Percentiles rank a stretch among this genome's conserved stretches.
phyloP scores from a whole-genome alignment of 768 basidiomycete species.

The Austroboletus eburneus region DNA sequence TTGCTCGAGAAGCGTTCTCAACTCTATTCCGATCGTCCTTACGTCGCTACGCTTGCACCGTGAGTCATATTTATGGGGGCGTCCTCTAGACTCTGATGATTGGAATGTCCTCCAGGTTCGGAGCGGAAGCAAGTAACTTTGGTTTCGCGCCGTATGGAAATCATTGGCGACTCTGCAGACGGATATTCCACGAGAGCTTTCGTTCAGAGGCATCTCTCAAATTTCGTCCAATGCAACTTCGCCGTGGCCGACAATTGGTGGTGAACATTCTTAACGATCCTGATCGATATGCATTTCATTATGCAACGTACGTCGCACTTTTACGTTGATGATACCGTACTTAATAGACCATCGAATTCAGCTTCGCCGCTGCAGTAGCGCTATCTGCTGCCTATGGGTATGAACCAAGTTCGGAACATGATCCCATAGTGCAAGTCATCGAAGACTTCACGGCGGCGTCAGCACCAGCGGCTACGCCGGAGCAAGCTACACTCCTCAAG shows the following conservation, averaged over 20 bases:
- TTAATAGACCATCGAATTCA: neutral
- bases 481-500: neutral
- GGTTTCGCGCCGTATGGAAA: slow-evolving; percentile 4
- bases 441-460: neutral
- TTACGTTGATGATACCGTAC: neutral
- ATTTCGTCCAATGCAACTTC: slow-evolving; percentile 6
- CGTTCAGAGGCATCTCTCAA: slow-evolving; percentile 2
- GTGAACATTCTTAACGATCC: neutral
- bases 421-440: slow-evolving; percentile 2
- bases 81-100: neutral
- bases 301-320: neutral
- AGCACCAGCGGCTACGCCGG: neutral
- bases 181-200: slow-evolving; percentile 12
- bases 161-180: slow-evolving; percentile 8
- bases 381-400: slow-evolving; percentile 8
- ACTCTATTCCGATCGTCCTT: slow-evolving; percentile 49
- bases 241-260: slow-evolving; percentile 2
- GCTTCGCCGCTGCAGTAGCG: slow-evolving; percentile 3
- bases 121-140: neutral
- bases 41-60: slow-evolving; percentile 7
- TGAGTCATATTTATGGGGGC: neutral
- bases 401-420: slow-evolving; percentile 1
- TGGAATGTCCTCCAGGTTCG: slow-evolving; percentile 3
- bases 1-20: slow-evolving; percentile 43
- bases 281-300: neutral